phyloP scores from a whole-genome alignment of 495 filamentous ascomycete species.

The Penicillium longicatenatum region DNA sequence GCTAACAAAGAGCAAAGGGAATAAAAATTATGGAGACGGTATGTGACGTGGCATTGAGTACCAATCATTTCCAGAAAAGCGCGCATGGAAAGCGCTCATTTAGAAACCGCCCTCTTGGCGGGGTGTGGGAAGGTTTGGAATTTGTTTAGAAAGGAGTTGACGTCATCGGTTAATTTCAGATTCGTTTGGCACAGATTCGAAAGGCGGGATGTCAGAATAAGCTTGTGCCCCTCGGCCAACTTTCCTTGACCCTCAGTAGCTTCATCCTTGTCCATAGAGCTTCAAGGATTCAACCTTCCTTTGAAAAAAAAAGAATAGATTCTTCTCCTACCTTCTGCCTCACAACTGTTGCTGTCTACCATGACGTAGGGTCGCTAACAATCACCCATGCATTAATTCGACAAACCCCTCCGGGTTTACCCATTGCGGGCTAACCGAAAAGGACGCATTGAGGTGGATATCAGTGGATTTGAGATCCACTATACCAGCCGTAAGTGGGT shows the following conservation, averaged over 20 bases:
- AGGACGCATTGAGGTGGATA: conserved; percentile 1
- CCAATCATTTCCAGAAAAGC: neutral
- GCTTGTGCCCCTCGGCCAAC: neutral
- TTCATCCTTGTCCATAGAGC: neutral
- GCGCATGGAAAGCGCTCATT: neutral
- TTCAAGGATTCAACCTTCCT: too few relatives aligned
- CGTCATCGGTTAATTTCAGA: neutral
- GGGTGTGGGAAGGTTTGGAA: neutral
- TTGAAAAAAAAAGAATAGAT: too few relatives aligned
- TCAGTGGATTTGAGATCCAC: neutral
- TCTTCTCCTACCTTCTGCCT: neutral
- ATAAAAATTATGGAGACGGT: neutral
- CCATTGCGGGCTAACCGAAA: conserved; percentile 8
- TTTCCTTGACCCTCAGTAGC: neutral
- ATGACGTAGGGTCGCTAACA: conserved; percentile 3
- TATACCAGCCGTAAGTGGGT: neutral
- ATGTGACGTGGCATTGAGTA: conserved; percentile 5
- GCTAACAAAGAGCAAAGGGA: neutral
- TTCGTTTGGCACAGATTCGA: neutral
- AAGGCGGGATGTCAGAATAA: neutral
- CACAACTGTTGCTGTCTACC: neutral
- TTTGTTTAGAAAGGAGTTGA: neutral
- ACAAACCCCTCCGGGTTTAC: conserved; percentile 4
- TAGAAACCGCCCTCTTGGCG: neutral
- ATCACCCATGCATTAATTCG: conserved; percentile 1